phyloP scores from a whole-genome alignment of 2,329 filamentous ascomycete genomes.

The Capronia epimyces region DNA sequence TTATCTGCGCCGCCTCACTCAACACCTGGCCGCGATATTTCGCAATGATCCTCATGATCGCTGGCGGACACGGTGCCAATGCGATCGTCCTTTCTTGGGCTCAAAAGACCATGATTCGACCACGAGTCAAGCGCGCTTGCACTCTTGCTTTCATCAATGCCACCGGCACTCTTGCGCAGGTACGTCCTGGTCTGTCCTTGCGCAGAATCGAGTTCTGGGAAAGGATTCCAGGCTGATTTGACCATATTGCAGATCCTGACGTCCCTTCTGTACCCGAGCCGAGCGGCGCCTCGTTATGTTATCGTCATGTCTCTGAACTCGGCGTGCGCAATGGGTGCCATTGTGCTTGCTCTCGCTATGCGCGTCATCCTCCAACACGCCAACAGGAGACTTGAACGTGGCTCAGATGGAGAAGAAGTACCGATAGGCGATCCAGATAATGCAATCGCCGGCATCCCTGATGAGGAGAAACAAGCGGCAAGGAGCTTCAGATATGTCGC shows the following conservation, averaged over 20 bases:
- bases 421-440: not conserved
- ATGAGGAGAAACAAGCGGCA: not conserved
- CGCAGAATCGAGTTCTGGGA: not conserved
- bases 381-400: slow-evolving; percentile 26
- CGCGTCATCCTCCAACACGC: slow-evolving; percentile 24
- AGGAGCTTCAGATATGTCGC: slow-evolving; percentile 11
- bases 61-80: slow-evolving; percentile 35
- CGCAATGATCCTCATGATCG: slow-evolving; percentile 33
- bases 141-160: slow-evolving; percentile 42
- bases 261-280: slow-evolving; percentile 22
- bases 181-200: not conserved
- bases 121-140: slow-evolving; percentile 42
- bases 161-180: slow-evolving; percentile 32
- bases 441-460: not conserved
- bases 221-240: slow-evolving; percentile 41
- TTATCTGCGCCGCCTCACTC: slow-evolving; percentile 30
- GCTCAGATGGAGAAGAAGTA: slow-evolving; percentile 4
- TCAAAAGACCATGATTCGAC: slow-evolving; percentile 39
- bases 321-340: slow-evolving; percentile 20
- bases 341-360: slow-evolving; percentile 24
- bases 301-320: slow-evolving; percentile 20
- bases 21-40: slow-evolving; percentile 33
- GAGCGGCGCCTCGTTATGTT: slow-evolving; percentile 21
- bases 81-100: slow-evolving; percentile 43
- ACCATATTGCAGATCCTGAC: slow-evolving; percentile 43